Evolutionary conservation across 1,139 yeast genomes (phyloP), one percentile per base, ranked within the genome.

Genomic region (Meyerozyma athensensis): DNA sequence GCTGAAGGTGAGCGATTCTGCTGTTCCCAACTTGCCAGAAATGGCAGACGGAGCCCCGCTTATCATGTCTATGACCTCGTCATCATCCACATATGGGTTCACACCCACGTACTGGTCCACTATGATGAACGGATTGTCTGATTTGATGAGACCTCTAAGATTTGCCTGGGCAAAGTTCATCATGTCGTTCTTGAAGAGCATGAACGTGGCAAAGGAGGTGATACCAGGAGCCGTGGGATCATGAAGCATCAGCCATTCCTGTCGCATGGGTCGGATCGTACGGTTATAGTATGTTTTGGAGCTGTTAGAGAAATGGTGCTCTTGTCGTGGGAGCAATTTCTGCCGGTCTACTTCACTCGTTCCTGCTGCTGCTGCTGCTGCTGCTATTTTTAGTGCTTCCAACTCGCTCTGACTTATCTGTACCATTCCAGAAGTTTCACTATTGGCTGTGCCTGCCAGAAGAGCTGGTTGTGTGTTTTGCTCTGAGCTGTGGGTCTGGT

Each of bases 51-150:
- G 2, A 8, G 13, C 20, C 7, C n/a, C 19, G 6, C 67, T 66
- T 47, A 59, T 70, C 38, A 74, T 67, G 42, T 70, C 64, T 30
- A 72, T 63, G 0, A 58, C 52, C 34, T 59, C 65, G 5, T 50
- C 44, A 2, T 46, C 48, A 24, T 46, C 45, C 14, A 43, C 48
- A 40, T 53, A 59, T 2, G 66, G 66, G 36, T 60, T 56, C 10
- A 46, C 30, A 6, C 58, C 59, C 18, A 26, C 6, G 6, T 14
- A 28, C 18, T n/a, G 13, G n/a, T 16, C 12, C 14, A 10, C 10
- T 2, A 20, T 16, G 28, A 4, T 5, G 28, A 24, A 24, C 6
- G 17, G 28, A n/a, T n/a, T n/a, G n/a, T n/a, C n/a, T n/a, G n/a
- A n/a, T n/a, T n/a, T n/a, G n/a, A n/a, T n/a, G n/a, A n/a, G n/a